A percentile compares a stretch with the other conserved stretches of the same genome.
phyloP scores from a whole-genome alignment of 2,329 filamentous ascomycete genomes.

The Fonsecaea pedrosoi region DNA sequence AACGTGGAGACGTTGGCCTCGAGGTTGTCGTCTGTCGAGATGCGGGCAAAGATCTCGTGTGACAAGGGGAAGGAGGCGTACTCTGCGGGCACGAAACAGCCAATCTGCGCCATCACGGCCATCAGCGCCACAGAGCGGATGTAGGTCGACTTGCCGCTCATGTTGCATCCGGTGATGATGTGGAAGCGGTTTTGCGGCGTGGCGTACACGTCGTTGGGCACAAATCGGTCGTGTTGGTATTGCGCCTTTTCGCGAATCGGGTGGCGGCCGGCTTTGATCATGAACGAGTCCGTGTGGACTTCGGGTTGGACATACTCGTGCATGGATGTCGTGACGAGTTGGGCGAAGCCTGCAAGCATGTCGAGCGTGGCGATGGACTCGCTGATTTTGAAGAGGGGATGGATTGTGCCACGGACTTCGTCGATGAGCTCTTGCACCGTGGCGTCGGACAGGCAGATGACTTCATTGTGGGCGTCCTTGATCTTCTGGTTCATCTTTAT shows the following conservation, averaged over 20 bases:
- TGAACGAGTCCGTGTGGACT: slow-evolving; percentile 67
- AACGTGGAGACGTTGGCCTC: slow-evolving; percentile 94
- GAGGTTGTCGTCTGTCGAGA: slow-evolving; percentile 85
- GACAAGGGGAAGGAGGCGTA: slow-evolving; percentile 83
- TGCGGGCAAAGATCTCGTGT: slow-evolving; percentile 82
- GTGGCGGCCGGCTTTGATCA: slow-evolving; percentile 76
- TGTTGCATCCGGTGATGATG: slow-evolving; percentile 94
- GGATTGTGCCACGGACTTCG: slow-evolving; percentile 73
- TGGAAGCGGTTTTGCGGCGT: slow-evolving; percentile 83
- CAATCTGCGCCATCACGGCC: slow-evolving; percentile 92
- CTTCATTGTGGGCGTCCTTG: slow-evolving; percentile 80
- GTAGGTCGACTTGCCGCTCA: slow-evolving; percentile 97
- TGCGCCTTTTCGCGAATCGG: slow-evolving; percentile 79
- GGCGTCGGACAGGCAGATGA: slow-evolving; percentile 80
- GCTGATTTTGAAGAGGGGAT: slow-evolving; percentile 79
- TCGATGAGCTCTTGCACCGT: slow-evolving; percentile 74
- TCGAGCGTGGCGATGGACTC: slow-evolving; percentile 87
- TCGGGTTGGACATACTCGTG: slow-evolving; percentile 70
- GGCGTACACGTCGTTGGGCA: slow-evolving; percentile 91
- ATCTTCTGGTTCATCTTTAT: slow-evolving; percentile 82
- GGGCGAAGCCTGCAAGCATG: slow-evolving; percentile 79
- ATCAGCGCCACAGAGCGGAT: slow-evolving; percentile 84
- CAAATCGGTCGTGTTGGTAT: slow-evolving; percentile 63
- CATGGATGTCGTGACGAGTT: slow-evolving; percentile 66
- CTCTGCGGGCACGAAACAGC: slow-evolving; percentile 84